phyloP scores from a whole-genome alignment of 495 filamentous ascomycete genomes.

The Aspergillus incahuasiensis region DNA sequence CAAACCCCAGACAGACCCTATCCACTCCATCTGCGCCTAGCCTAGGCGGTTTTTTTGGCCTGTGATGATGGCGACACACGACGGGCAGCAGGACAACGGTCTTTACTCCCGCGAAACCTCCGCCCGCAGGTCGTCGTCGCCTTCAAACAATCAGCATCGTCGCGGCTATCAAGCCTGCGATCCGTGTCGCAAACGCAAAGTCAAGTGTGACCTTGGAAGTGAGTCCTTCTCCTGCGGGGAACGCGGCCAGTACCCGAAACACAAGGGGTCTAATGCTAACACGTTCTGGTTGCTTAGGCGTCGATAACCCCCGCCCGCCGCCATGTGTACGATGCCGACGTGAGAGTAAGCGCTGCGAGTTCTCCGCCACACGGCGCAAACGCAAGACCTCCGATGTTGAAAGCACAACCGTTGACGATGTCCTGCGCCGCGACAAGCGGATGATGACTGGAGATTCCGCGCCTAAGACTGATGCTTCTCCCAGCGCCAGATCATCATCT shows the following conservation, averaged over 20 bases:
- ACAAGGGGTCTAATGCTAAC: constrained; percentile 3
- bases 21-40: constrained; percentile 23
- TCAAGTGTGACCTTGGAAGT: constrained; percentile 88
- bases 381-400: constrained; percentile 68
- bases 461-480: constrained; percentile 27
- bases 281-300: constrained; percentile 34
- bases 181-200: constrained; percentile 85
- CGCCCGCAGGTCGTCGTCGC: constrained; percentile 28
- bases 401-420: constrained; percentile 42
- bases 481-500: constrained; percentile 24
- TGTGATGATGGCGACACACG: constrained; percentile 19
- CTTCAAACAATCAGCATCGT: constrained; percentile 51
- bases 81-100: constrained; percentile 13
- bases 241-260: not conserved
- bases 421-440: constrained; percentile 50
- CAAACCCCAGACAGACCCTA: constrained; percentile 20
- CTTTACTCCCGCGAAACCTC: constrained; percentile 18
- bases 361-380: constrained; percentile 93
- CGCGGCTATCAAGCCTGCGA: constrained; percentile 85
- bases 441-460: constrained; percentile 43
- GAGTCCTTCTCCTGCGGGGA: constrained; percentile 11
- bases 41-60: constrained; percentile 7
- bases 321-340: constrained; percentile 91
- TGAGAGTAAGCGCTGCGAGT: constrained; percentile 92
- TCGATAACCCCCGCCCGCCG: constrained; percentile 90